Base-by-base conservation (phyloP, 371 early-diverging fungal species). In the Apophysomyces elegans region DNA sequence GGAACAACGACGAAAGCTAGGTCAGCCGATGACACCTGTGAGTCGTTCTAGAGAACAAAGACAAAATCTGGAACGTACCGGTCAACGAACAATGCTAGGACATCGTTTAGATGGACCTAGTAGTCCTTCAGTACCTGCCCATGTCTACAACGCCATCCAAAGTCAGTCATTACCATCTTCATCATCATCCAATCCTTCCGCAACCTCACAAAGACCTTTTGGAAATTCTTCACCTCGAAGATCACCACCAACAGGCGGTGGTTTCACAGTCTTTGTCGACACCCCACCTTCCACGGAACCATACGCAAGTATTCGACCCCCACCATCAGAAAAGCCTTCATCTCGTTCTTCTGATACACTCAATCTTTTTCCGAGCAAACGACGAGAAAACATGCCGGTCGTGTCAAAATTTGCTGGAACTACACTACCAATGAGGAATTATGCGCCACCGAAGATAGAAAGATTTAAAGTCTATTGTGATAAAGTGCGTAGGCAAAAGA, bases 361-460 rank as follows among this genome's bases (percentile, higher is more conserved):
- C 12, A 45, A 61, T 14, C 63, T 76, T 18, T 58, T 37, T 32
- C 36, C 58, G 8, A 26, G 58, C 18, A 68, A 71, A 8, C 73
- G 77, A 21, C 76, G 81, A 57, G 90, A 91, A 72, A 89, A 89
- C 44, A 59, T 71, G 2, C 56, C 61, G 2, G 71, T 81, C 12
- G 67, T 81, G 1, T 78, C 78, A 7, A 58, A 69, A 7, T 89
- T 87, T 84, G 72, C 74, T 35, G 88, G 85, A 2, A 69, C 79
- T 0, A 86, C 71, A 0, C 56, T 89, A 21, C 79, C 84, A 21
- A 85, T 80, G 67, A 63, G 67, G 64, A 64, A 26, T 1, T 62
- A 56, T 32, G 26, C 70, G 5, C 63, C 66, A 21, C 73, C 65
- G 14, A 38, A 63, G 9, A 50, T 50, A 6, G 68, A 69, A 12